Evolutionary conservation across 441 rosid genomes (phyloP), one percentile per base, ranked within the genome.

Genomic region (Metrosideros polymorpha): DNA sequence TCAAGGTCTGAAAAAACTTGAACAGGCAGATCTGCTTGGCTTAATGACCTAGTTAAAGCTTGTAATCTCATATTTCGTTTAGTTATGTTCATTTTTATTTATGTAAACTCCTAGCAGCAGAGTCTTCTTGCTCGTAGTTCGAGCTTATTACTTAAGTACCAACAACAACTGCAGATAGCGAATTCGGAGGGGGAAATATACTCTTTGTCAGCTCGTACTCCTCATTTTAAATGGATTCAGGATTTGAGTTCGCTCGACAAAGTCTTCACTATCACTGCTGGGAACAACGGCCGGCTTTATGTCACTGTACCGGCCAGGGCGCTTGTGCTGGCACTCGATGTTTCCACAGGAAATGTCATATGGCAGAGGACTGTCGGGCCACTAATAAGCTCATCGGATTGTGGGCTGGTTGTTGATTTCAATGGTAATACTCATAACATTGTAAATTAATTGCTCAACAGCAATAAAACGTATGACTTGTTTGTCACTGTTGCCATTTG

Each of bases 311-410:
- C 97, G 0, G 86, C 39, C n/a, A 94, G 87, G 84, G 90, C 96
- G 32, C 89, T 93, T 24, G 86, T 93, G 53, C 86, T 93, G 89
- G 97, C 98, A 0, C 90, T 97, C 52, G 95, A 94, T 88, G 95
- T 93, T 51, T 95, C 91, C 86, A 91, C 91, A 35, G 99, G 99
- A 61, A 89, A 90, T 84, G 85, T 95, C 84, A 83, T 93, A 12
- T 96, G 99, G 99, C 94, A 93, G 89, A 90, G 84, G 82, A 90
- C 87, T 9, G 83, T 95, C 17, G 99, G 99, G 54, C 99, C 97
- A 39, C 85, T 95, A 56, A 89, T 95, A 56, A 89, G 93, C 52
- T 71, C 90, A 19, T 87, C 91, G 43, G 92, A 91, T 61, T 89
- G 85, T 84, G 87, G 86, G 29, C 94, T 95, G 13, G 90, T 92